phyloP scores from a whole-genome alignment of 1,284 basidiomycete species.

The Kalmanozyma brasiliensis region DNA sequence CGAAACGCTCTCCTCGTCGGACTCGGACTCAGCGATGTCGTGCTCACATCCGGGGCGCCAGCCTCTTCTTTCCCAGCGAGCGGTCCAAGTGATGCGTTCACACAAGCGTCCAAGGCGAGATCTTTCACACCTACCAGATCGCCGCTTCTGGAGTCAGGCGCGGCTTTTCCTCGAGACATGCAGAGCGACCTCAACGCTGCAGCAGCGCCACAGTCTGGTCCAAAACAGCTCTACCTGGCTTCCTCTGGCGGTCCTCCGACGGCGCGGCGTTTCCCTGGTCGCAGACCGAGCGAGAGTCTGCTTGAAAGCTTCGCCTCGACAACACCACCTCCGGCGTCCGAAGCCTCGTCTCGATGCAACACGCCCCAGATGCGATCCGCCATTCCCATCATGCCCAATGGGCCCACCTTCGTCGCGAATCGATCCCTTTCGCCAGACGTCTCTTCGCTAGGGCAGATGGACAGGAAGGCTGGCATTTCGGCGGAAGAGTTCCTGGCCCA shows the following conservation, averaged over 20 bases:
- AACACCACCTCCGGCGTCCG: conserved; percentile 2
- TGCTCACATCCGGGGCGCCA: conserved; percentile 2
- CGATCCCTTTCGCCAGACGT: conserved; percentile 21
- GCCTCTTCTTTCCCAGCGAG: too few species aligned
- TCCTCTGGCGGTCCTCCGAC: conserved; percentile 36
- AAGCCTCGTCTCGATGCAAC: conserved; percentile 22
- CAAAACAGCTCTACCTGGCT: conserved; percentile 34
- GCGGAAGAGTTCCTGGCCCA: conserved; percentile 41
- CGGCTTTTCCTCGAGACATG: conserved; percentile 6
- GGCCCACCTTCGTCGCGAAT: conserved; percentile 27
- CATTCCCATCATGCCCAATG: conserved; percentile 44
- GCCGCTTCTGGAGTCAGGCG: conserved; percentile 8
- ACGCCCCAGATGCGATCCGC: conserved; percentile 36
- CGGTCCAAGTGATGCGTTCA: conserved; percentile 17
- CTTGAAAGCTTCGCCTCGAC: conserved; percentile 17
- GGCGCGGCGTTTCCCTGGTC: conserved; percentile 26
- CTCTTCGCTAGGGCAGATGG: background rate
- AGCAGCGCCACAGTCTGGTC: conserved; percentile 13
- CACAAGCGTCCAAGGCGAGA: conserved; percentile 7
- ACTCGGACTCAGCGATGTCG: conserved; percentile 25
- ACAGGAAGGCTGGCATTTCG: conserved; percentile 12
- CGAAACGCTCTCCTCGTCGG: conserved; percentile 35
- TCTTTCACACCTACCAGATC: conserved; percentile 13
- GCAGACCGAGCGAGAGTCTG: conserved; percentile 26
- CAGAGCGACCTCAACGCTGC: background rate